phyloP scores from a whole-genome alignment of 1,139 yeast species.

The Candida glucosophila region DNA sequence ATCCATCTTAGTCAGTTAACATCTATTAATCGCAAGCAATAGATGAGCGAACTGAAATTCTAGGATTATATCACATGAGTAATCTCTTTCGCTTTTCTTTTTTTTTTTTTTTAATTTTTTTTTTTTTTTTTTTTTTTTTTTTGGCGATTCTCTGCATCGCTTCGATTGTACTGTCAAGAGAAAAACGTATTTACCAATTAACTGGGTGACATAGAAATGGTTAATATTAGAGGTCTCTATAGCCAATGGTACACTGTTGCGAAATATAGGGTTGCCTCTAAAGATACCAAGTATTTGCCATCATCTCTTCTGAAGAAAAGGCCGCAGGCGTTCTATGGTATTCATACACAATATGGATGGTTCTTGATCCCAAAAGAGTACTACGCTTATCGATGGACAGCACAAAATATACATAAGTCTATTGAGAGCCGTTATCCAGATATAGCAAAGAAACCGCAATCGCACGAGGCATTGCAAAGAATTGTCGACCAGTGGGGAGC shows the following conservation, averaged over 20 bases:
- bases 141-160: neutral
- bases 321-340: conserved; percentile 7
- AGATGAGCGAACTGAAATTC: too few species aligned
- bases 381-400: conserved; percentile 24
- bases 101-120: too few species aligned
- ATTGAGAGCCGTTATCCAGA: conserved; percentile 8
- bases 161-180: too few species aligned
- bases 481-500: conserved; percentile 19
- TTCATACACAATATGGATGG: conserved; percentile 14
- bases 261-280: conserved; percentile 3
- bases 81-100: too few species aligned
- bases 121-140: neutral
- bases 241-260: too few species aligned
- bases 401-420: conserved; percentile 5
- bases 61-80: too few species aligned
- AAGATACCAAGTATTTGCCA: conserved; percentile 2
- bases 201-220: too few species aligned
- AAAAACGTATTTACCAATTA: too few species aligned
- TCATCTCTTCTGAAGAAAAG: conserved; percentile 2
- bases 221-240: too few species aligned
- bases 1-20: too few species aligned
- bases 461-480: conserved; percentile 9
- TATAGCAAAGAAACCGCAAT: conserved; percentile 4
- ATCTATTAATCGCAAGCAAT: too few species aligned
- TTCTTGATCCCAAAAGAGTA: conserved; percentile 18